Evolutionary conservation across 176 grass and related monocot genomes (phyloP).

Genomic region (Carex scoparia): DNA sequence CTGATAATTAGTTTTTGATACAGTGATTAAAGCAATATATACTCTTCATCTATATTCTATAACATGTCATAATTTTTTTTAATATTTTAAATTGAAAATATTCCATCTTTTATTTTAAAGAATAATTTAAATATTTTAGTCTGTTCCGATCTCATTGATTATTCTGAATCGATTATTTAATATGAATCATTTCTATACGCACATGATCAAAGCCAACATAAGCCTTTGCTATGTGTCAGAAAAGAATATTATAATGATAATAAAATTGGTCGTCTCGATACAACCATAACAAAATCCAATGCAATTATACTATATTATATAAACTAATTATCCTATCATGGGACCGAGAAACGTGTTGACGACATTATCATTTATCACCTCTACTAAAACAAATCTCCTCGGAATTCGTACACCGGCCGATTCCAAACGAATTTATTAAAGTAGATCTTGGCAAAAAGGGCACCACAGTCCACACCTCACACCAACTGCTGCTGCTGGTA

Average conservation of each 20-base stretch:
- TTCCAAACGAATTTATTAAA: conserved; percentile 12
- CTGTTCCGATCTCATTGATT: background rate
- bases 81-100: too few relatives aligned
- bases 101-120: too few relatives aligned
- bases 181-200: background rate
- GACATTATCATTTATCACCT: conserved; percentile 1
- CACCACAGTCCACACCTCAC: background rate
- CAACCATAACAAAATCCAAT: background rate
- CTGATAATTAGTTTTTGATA: too few relatives aligned
- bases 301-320: background rate
- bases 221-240: background rate
- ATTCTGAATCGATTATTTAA: background rate
- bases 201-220: background rate
- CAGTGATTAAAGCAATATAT: too few relatives aligned
- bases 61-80: too few relatives aligned
- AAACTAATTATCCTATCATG: background rate
- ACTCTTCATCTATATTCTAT: too few relatives aligned
- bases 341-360: conserved; percentile 6
- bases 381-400: conserved; percentile 10
- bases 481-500: background rate
- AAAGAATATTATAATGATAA: background rate
- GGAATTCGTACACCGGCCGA: background rate
- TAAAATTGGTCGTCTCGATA: background rate
- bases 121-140: background rate
- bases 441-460: conserved; percentile 9